phyloP scores from a whole-genome alignment of 148 eudicot species.

The Chenopodium suecicum region DNA sequence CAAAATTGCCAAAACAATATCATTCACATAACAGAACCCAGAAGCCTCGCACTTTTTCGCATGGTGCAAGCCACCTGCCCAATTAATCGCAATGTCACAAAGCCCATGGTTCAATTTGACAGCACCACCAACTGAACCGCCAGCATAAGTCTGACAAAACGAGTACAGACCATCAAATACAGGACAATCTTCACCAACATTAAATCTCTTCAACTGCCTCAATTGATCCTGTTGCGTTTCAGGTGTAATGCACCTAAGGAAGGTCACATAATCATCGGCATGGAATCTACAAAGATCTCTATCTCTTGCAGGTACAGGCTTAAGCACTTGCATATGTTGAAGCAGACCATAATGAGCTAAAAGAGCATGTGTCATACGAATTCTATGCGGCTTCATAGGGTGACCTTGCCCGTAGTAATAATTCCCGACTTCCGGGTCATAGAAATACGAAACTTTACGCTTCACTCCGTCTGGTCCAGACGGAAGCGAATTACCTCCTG shows the following conservation, averaged over 20 bases:
- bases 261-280: conserved; percentile 62
- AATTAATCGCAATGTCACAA: conserved; percentile 62
- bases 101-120: conserved; percentile 55
- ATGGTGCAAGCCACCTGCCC: conserved; percentile 77
- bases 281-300: conserved; percentile 60
- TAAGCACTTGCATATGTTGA: conserved; percentile 58
- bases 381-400: conserved; percentile 69
- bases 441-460: conserved; percentile 55
- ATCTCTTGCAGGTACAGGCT: conserved; percentile 54
- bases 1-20: conserved; percentile 58
- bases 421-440: conserved; percentile 62
- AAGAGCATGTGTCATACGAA: conserved; percentile 64
- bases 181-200: conserved; percentile 77
- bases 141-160: conserved; percentile 68
- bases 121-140: conserved; percentile 68
- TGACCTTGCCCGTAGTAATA: conserved; percentile 74
- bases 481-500: conserved; percentile 57
- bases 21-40: conserved; percentile 70
- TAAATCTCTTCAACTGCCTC: conserved; percentile 62
- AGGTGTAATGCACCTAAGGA: conserved; percentile 52
- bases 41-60: conserved; percentile 74
- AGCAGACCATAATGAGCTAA: conserved; percentile 58
- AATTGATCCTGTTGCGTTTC: conserved; percentile 64
- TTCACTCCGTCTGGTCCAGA: conserved; percentile 56
- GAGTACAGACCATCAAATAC: conserved; percentile 65